Percentiles rank a stretch among this genome's conserved stretches.
These are phyloP conservation scores for Musa acuminata DNA, from an alignment of 176 grass and related monocot genomes.

Conservation along the genomic window DNA sequence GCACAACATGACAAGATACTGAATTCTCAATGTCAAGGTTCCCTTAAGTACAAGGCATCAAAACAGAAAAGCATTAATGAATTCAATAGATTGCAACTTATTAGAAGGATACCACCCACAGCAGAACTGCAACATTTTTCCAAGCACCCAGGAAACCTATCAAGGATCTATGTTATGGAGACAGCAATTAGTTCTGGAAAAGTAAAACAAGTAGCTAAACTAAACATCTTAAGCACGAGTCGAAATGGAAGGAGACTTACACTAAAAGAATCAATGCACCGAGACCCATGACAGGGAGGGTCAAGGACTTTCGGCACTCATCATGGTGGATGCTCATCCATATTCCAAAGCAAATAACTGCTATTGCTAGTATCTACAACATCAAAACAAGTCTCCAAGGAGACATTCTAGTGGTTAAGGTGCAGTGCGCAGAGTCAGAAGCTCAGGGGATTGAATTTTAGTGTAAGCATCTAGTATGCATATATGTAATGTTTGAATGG, in stretches of 20 bases:
- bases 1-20: slow-evolving; percentile 83
- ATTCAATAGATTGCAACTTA: not conserved
- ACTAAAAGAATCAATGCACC: slow-evolving; percentile 77
- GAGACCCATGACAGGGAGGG: slow-evolving; percentile 69
- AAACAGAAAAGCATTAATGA: not conserved
- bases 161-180: slow-evolving; percentile 57
- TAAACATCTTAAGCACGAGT: not conserved
- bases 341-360: slow-evolving; percentile 72
- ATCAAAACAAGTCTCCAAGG: not conserved
- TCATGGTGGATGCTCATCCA: slow-evolving; percentile 94
- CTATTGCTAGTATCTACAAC: slow-evolving; percentile 67
- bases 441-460: too few species aligned
- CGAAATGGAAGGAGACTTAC: slow-evolving; percentile 32
- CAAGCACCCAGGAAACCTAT: slow-evolving; percentile 85
- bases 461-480: too few species aligned
- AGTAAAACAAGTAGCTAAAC: not conserved
- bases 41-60: not conserved
- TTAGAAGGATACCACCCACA: slow-evolving; percentile 91
- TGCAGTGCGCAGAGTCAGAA: too few species aligned
- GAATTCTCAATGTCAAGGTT: slow-evolving; percentile 47
- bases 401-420: too few species aligned
- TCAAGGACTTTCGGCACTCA: slow-evolving; percentile 72
- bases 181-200: not conserved
- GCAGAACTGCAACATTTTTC: slow-evolving; percentile 66
- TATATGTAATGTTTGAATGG: too few species aligned